phyloP scores from a whole-genome alignment of 352 stramenopile genomes.

The Phytophthora pisi region DNA sequence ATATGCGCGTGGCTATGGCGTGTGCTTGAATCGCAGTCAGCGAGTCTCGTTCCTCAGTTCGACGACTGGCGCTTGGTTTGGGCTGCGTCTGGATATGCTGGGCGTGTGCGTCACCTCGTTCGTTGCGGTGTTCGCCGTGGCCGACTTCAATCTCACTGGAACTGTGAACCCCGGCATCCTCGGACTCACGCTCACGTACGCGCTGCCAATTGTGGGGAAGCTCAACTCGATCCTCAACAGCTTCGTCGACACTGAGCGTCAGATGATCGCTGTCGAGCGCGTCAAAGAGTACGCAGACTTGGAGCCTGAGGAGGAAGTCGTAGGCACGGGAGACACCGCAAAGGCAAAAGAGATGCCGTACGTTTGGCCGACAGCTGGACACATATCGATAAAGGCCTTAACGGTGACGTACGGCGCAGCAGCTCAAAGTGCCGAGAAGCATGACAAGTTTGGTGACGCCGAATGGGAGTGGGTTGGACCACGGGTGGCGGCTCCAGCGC shows the following conservation, averaged over 20 bases:
- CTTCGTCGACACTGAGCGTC: slow-evolving; percentile 90
- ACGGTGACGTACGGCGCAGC: slow-evolving; percentile 42
- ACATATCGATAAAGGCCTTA: slow-evolving; percentile 58
- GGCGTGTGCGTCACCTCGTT: slow-evolving; percentile 85
- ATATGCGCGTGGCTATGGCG: slow-evolving; percentile 52
- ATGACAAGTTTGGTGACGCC: slow-evolving; percentile 18
- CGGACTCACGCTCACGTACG: slow-evolving; percentile 92
- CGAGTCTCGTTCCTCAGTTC: slow-evolving; percentile 76
- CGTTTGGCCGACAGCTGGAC: slow-evolving; percentile 49
- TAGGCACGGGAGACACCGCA: slow-evolving; percentile 7
- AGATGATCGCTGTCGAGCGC: slow-evolving; percentile 93
- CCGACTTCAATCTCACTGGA: slow-evolving; percentile 61
- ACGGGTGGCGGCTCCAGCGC: slow-evolving; percentile 33
- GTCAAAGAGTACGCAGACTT: slow-evolving; percentile 83
- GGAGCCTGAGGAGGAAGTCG: slow-evolving; percentile 47
- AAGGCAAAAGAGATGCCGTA: slow-evolving; percentile 20
- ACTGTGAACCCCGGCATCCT: slow-evolving; percentile 73
- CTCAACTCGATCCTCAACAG: slow-evolving; percentile 86
- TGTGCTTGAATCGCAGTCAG: slow-evolving; percentile 67
- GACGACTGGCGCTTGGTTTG: slow-evolving; percentile 85
- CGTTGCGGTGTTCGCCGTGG: slow-evolving; percentile 78
- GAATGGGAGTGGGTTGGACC: slow-evolving; percentile 32
- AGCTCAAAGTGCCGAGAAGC: slow-evolving; percentile 6
- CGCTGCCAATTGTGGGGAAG: slow-evolving; percentile 87
- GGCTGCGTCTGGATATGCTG: slow-evolving; percentile 82